Evolutionary conservation across 148 eudicot genomes (phyloP).

Genomic region (Chenopodium formosanum): DNA sequence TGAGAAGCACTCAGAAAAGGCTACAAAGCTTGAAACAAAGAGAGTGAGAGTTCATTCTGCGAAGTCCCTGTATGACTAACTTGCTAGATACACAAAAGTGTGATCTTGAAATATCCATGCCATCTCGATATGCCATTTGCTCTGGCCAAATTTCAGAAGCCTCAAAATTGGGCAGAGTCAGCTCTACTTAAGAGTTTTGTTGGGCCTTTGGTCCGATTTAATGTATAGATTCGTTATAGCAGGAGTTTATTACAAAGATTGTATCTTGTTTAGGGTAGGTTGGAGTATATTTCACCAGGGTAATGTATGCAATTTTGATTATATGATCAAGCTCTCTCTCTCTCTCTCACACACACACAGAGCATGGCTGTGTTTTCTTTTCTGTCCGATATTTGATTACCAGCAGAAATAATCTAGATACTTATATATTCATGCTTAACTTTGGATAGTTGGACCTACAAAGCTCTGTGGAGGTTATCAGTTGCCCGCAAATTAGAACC

Average conservation of each 20-base stretch:
- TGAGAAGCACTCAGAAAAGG: slow-evolving; percentile 52
- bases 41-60: slow-evolving; percentile 58
- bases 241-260: too few relatives aligned
- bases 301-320: not conserved
- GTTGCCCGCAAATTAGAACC: too few relatives aligned
- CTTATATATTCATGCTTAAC: too few relatives aligned
- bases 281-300: not conserved
- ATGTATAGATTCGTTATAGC: not conserved
- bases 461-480: too few relatives aligned
- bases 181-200: not conserved
- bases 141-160: not conserved
- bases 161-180: not conserved
- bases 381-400: too few relatives aligned
- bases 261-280: not conserved
- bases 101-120: not conserved
- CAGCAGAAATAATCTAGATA: too few relatives aligned
- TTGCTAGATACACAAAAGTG: not conserved
- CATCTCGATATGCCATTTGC: not conserved
- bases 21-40: slow-evolving; percentile 67
- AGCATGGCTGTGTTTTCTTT: too few relatives aligned
- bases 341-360: too few relatives aligned
- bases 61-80: slow-evolving; percentile 72
- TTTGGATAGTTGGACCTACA: too few relatives aligned
- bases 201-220: not conserved
- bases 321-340: too few relatives aligned